Evolutionary conservation across 208 protist genomes (phyloP).

Genomic region (Wallacemonas collosoma): DNA sequence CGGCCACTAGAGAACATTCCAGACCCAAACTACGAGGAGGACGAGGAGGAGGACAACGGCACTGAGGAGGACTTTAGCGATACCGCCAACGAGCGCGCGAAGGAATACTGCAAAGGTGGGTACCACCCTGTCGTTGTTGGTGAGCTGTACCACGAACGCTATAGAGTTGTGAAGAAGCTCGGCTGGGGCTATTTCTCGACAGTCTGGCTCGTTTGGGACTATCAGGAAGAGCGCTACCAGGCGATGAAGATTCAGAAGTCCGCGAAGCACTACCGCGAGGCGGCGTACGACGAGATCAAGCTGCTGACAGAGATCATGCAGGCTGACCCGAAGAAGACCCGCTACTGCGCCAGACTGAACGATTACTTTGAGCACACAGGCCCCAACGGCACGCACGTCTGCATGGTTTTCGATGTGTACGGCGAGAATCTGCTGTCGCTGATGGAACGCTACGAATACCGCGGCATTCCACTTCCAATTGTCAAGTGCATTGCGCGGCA

Average conservation of each 20-base stretch:
- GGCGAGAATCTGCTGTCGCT: constrained; percentile 96
- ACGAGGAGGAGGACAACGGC: constrained; percentile 38
- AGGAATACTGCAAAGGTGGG: constrained; percentile 94
- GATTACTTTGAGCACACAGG: constrained; percentile 90
- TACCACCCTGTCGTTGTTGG: constrained; percentile 96
- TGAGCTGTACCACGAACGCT: constrained; percentile 95
- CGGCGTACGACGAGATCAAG: constrained; percentile 84
- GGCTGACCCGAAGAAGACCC: constrained; percentile 69
- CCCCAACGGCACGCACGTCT: constrained; percentile 92
- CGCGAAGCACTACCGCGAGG: constrained; percentile 78
- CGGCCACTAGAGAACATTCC: constrained; percentile 41
- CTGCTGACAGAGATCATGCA: constrained; percentile 83
- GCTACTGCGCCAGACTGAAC: constrained; percentile 78
- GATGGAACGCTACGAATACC: constrained; percentile 96
- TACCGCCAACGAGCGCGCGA: constrained; percentile 78
- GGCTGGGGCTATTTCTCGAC: constrained; percentile 99
- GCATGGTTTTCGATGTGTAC: constrained; percentile 98
- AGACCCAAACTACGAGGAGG: constrained; percentile 41
- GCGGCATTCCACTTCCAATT: constrained; percentile 93
- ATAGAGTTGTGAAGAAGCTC: constrained; percentile 95
- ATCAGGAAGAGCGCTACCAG: constrained; percentile 92
- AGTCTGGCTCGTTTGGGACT: constrained; percentile 98
- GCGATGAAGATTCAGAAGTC: constrained; percentile 88
- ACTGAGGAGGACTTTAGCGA: constrained; percentile 88
- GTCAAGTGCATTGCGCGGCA: constrained; percentile 93